A percentile compares a stretch with the other conserved stretches of the same genome.
phyloP scores from a whole-genome alignment of 805 yeast species.

The Wickerhamomyces queroliae region DNA sequence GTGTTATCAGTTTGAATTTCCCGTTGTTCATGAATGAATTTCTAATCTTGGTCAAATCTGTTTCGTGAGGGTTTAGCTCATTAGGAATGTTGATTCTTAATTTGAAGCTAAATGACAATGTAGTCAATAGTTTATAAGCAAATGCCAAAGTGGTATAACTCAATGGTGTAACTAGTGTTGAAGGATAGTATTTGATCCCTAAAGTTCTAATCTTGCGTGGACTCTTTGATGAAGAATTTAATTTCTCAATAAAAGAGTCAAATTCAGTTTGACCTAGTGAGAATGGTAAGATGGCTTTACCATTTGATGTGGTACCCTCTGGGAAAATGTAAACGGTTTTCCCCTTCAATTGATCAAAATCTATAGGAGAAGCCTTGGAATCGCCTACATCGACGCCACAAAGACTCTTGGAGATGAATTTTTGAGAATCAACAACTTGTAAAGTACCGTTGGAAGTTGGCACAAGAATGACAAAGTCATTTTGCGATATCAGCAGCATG shows the following conservation, averaged over 20 bases:
- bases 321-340: constrained; percentile 51
- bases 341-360: constrained; percentile 22
- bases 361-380: constrained; percentile 6
- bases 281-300: constrained; percentile 66
- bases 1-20: constrained; percentile 42
- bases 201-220: constrained; percentile 18
- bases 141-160: constrained; percentile 10
- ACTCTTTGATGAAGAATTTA: not conserved
- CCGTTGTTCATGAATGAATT: constrained; percentile 36
- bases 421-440: constrained; percentile 22
- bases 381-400: constrained; percentile 1
- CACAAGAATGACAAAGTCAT: constrained; percentile 24
- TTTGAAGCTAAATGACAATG: constrained; percentile 18
- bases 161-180: constrained; percentile 28
- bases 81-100: constrained; percentile 19
- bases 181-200: constrained; percentile 23
- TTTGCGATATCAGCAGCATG: constrained; percentile 24
- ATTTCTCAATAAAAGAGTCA: constrained; percentile 9
- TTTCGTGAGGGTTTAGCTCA: constrained; percentile 15
- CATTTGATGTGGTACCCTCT: constrained; percentile 87
- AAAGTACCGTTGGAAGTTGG: constrained; percentile 30
- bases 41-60: constrained; percentile 23
- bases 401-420: constrained; percentile 25
- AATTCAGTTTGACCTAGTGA: constrained; percentile 22
- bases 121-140: constrained; percentile 15